These are phyloP conservation scores for Ceratobasidium sp. DNA, from an alignment of 1,284 basidiomycete genomes.

Conservation along the genomic window DNA sequence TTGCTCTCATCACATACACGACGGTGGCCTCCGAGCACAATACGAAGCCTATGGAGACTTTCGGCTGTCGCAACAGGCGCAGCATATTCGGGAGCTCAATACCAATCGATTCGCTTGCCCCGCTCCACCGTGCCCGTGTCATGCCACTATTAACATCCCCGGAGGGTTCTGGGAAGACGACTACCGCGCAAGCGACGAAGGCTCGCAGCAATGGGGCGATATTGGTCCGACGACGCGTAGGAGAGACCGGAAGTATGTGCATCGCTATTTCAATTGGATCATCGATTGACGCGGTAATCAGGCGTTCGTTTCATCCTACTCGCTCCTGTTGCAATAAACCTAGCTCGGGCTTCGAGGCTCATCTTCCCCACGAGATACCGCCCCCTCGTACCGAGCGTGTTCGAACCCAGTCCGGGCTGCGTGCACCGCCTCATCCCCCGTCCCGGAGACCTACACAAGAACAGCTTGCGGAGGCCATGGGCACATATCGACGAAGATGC, in stretches of 20 bases:
- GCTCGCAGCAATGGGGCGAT: slow-evolving; percentile 40
- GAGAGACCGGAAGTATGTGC: slow-evolving; percentile 40
- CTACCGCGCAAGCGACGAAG: slow-evolving; percentile 16
- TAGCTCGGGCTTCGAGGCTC: slow-evolving; percentile 9
- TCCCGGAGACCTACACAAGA: slow-evolving; percentile 22
- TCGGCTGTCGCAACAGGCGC: slow-evolving; percentile 27
- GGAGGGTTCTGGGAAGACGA: slow-evolving; percentile 7
- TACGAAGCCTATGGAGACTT: slow-evolving; percentile 41
- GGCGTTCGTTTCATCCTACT: slow-evolving; percentile 34
- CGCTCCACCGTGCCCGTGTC: slow-evolving; percentile 34
- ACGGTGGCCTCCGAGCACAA: slow-evolving; percentile 41
- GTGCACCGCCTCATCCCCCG: slow-evolving; percentile 39
- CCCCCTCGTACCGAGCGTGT: slow-evolving; percentile 15
- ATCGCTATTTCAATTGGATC: slow-evolving; percentile 2
- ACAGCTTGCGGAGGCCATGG: slow-evolving; percentile 33
- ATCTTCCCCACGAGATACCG: slow-evolving; percentile 11
- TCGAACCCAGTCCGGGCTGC: slow-evolving; percentile 22
- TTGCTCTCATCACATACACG: slow-evolving; percentile 44
- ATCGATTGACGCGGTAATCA: slow-evolving; percentile 21
- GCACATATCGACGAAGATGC: slow-evolving; percentile 39
- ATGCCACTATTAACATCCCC: neutral
- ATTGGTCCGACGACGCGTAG: slow-evolving; percentile 31
- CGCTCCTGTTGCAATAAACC: slow-evolving; percentile 36
- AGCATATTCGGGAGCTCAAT: slow-evolving; percentile 33
- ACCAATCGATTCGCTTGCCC: slow-evolving; percentile 23